Percentiles rank a stretch among this genome's conserved stretches.
These are phyloP conservation scores for Euphorbia celastroides DNA, from an alignment of 441 rosid genomes.

Conservation along the genomic window DNA sequence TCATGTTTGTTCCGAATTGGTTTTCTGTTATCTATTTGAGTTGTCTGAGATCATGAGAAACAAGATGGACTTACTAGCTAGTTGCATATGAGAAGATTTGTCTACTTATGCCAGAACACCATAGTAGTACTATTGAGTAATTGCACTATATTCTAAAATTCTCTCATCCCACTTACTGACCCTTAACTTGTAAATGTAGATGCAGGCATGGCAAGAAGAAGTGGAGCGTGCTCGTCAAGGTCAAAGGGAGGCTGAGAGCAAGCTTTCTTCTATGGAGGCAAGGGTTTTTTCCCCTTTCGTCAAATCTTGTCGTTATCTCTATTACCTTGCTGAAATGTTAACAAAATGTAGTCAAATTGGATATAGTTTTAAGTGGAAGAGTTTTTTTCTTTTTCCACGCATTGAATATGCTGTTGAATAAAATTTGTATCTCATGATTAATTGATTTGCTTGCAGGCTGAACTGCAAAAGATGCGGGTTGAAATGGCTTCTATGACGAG, in stretches of 20 bases:
- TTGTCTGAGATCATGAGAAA: background rate
- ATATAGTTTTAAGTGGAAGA: conserved; percentile 2
- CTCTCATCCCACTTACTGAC: conserved; percentile 6
- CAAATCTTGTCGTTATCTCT: conserved; percentile 8
- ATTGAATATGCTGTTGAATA: background rate
- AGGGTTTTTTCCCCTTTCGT: conserved; percentile 21
- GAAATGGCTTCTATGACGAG: conserved; percentile 99
- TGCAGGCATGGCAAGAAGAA: conserved; percentile 98
- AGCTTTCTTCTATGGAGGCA: conserved; percentile 86
- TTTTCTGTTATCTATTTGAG: conserved; percentile 6
- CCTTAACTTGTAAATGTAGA: conserved; percentile 30
- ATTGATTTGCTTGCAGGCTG: conserved; percentile 58
- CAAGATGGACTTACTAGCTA: background rate
- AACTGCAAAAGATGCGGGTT: conserved; percentile 89
- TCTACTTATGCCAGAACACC: conserved; percentile 3
- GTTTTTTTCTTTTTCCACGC: background rate
- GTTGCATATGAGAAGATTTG: background rate
- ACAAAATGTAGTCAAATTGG: conserved; percentile 9
- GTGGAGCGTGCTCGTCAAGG: conserved; percentile 92
- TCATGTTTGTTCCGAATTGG: background rate
- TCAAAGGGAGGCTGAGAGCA: conserved; percentile 96
- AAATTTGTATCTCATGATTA: conserved; percentile 4
- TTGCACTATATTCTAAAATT: background rate
- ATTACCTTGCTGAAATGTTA: background rate
- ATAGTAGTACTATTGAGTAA: background rate